Conservation (phyloP, 106 monocot species). For the Dendrobium officinale region DNA sequence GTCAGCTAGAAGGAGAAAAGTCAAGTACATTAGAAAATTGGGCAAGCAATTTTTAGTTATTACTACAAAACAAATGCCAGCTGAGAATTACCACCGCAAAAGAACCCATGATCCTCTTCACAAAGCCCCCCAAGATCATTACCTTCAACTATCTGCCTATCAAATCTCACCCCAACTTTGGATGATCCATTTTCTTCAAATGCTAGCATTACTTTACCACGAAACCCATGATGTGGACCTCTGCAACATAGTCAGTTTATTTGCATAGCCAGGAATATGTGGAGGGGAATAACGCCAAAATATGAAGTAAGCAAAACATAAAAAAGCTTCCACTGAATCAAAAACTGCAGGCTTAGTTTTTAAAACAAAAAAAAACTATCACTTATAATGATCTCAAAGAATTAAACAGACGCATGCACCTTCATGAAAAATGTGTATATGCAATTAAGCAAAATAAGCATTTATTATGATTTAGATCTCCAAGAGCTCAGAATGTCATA, state of each 20-base stretch:
- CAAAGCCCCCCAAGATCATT: constrained; percentile 94
- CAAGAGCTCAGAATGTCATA: not conserved
- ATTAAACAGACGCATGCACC: not conserved
- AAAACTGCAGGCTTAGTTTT: not conserved
- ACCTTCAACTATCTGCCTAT: constrained; percentile 77
- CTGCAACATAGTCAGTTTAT: constrained; percentile 17
- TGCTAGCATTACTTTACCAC: constrained; percentile 83
- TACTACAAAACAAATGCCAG: not conserved
- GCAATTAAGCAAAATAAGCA: not conserved
- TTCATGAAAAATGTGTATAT: not conserved
- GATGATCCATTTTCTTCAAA: constrained; percentile 86
- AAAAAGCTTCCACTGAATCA: not conserved
- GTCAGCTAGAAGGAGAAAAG: constrained; percentile 27
- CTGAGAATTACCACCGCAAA: constrained; percentile 57
- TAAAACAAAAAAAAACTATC: not conserved
- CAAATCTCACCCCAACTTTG: constrained; percentile 96
- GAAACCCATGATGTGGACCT: constrained; percentile 61
- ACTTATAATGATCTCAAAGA: not conserved
- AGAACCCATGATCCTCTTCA: constrained; percentile 97
- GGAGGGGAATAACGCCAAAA: not conserved
- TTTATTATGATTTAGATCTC: not conserved
- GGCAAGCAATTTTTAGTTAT: not conserved
- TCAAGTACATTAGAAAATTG: not conserved
- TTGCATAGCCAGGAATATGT: not conserved
- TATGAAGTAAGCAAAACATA: not conserved